Evolutionary conservation across 805 yeast species (phyloP), one percentile per base, ranked within the genome.

Genomic region (Barnettozyma botsteinii): DNA sequence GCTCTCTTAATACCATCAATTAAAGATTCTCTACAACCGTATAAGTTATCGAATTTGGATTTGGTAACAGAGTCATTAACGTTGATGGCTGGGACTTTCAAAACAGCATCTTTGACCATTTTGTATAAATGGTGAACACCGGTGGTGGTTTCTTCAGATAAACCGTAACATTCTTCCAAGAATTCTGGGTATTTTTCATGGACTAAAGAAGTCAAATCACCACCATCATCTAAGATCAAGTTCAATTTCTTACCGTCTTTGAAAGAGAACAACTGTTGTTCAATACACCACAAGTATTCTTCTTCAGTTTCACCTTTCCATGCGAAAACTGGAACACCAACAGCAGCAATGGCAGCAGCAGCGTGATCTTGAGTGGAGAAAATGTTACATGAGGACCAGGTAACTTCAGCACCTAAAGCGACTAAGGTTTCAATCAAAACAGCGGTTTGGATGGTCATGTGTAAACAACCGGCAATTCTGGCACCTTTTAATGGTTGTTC

Each of bases 271-370:
- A 91, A 82, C 78, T 93, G 98, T 77, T 91, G 98, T 77, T 93
- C 97, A 60, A 91, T 86, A 80, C 98, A 91, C 98, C 98, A 91
- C 64, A 79, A 65, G 81, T 91, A 93, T 77, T 91, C 98, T 77
- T 91, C 98, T 72, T 91, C 98, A 69, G 98, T 87, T 81, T 91
- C 98, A 68, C 98, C 98, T 80, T 91, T 91, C 98, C 98, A 91
- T 61, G 98, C 98, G 59, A 87, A 91, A 54, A 91, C 98, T 64
- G 98, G 98, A 46, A 91, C 94, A 74, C 98, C 98, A 55, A 96
- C 70, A 56, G 98, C 98, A 59, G 98, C 98, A 68, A 91, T 93
- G 60, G 98, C 98, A 62, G 98, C 97, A 60, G 98, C 98, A 57
- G 98, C 98, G 69, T 91, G 98, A 73, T 91, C 98, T 77, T 91